Evolutionary conservation across 371 early-diverging fungal species (phyloP), one percentile per base, ranked within the genome.

Genomic region (Apophysomyces elegans): DNA sequence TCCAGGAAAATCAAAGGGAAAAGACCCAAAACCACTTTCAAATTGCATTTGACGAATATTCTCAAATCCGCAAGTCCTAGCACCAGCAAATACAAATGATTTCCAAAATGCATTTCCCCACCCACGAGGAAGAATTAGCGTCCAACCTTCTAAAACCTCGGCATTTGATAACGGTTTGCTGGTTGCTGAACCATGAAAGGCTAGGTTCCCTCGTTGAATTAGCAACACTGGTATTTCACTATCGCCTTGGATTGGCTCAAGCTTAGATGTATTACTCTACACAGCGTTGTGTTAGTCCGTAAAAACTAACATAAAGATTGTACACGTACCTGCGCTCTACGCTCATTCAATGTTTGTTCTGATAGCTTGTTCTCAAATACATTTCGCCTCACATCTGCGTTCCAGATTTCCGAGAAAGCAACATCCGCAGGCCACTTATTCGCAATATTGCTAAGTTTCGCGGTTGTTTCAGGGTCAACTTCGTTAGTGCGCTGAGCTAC

Each of bases 71-170:
- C 88, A 90, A 1, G 88, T 90, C 35, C 94, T 86, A 1, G 92
- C 94, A 8, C 97, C 98, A 0, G 94, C 95, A 84, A 93, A 97
- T 11, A 90, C 78, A 14, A 98, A 77, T 8, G 92, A 86, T 73
- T 93, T 90, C 97, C 96, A 97, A 64, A 98, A 89, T 0, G 89
- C 74, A 77, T 90, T 88, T 2, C 88, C 95, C 86, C 90, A 95
- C 0, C 91, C 93, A n/a, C 78, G 74, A 14, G 96, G 96, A 5
- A 95, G 65, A 36, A 96, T 73, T 9, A 97, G 36, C 12, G 92
- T 91, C 96, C 96, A 95, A 0, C 97, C 97, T 59, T 83, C 75
- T n/a, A 67, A 26, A 14, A 66, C 32, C 43, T 64, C 71, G 9
- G 63, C 36, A 43, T 62, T 62, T 18, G 76, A 77, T 18, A 65